phyloP scores from a whole-genome alignment of 108 stramenopile genomes.

The Aurantiochytrium sp. region DNA sequence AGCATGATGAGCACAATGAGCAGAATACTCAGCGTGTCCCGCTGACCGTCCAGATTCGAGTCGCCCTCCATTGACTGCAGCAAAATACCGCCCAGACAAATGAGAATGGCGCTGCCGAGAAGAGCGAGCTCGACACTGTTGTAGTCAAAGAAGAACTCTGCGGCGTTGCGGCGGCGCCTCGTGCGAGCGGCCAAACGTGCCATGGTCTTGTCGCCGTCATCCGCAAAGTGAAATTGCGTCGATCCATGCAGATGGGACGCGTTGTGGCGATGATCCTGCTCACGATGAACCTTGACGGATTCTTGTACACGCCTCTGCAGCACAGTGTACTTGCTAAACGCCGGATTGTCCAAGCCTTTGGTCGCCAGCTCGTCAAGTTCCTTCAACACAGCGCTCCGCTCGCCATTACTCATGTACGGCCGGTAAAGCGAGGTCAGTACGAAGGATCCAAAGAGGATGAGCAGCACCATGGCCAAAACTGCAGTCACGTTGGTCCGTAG shows the following conservation, averaged over 20 bases:
- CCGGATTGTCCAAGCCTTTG: background rate
- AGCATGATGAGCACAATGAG: background rate
- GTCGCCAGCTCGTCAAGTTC: conserved; percentile 5
- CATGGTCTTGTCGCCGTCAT: background rate
- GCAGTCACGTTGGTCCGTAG: conserved; percentile 20
- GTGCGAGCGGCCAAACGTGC: background rate
- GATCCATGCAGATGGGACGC: background rate
- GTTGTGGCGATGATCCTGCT: background rate
- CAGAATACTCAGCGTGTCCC: background rate
- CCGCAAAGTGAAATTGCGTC: background rate
- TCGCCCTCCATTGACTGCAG: background rate
- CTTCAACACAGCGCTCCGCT: background rate
- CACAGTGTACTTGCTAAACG: background rate
- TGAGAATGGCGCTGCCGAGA: conserved; percentile 10
- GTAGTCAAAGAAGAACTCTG: conserved; percentile 27
- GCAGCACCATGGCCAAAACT: conserved; percentile 21
- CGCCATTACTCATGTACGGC: conserved; percentile 29
- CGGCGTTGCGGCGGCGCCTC: background rate
- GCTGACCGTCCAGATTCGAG: background rate
- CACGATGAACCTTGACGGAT: background rate
- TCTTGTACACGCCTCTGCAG: background rate
- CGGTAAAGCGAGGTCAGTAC: conserved; percentile 11
- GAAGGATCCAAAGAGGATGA: conserved; percentile 28
- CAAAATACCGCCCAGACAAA: conserved; percentile 27
- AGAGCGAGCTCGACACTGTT: conserved; percentile 29